phyloP scores from a whole-genome alignment of 352 stramenopile species.

The Stramenopiles sp. region DNA sequence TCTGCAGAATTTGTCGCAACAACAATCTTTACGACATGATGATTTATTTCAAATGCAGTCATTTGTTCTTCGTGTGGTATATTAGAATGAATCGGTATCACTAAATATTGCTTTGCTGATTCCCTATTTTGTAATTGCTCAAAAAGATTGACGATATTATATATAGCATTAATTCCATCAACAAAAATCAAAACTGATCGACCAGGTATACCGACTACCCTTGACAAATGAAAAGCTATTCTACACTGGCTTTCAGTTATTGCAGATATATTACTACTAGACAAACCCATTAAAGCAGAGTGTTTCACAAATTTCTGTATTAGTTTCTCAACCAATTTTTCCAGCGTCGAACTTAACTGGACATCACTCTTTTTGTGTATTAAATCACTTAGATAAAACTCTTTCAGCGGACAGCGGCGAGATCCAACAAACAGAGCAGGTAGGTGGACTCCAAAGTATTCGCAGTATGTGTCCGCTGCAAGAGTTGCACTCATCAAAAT shows the following conservation, averaged over 20 bases:
- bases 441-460: constrained; percentile 36
- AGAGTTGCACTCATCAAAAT: constrained; percentile 10
- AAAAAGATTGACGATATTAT: constrained; percentile 46
- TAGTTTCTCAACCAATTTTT: not conserved
- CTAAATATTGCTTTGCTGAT: constrained; percentile 27
- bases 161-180: constrained; percentile 33
- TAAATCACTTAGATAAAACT: constrained; percentile 14
- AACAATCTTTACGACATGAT: constrained; percentile 24
- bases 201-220: constrained; percentile 14
- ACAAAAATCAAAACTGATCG: constrained; percentile 56
- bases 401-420: constrained; percentile 40
- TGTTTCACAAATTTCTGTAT: not conserved
- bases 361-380: not conserved
- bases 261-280: not conserved
- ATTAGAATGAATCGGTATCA: constrained; percentile 49
- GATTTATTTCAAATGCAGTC: constrained; percentile 33
- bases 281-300: not conserved
- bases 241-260: not conserved
- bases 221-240: not conserved
- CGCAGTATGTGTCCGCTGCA: constrained; percentile 26
- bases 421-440: constrained; percentile 40
- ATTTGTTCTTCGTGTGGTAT: constrained; percentile 58
- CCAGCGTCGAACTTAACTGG: not conserved
- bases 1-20: constrained; percentile 56
- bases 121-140: constrained; percentile 32